Conservation (phyloP, 164 flowering plant genomes). For the grape (Vitis vinifera) region DNA sequence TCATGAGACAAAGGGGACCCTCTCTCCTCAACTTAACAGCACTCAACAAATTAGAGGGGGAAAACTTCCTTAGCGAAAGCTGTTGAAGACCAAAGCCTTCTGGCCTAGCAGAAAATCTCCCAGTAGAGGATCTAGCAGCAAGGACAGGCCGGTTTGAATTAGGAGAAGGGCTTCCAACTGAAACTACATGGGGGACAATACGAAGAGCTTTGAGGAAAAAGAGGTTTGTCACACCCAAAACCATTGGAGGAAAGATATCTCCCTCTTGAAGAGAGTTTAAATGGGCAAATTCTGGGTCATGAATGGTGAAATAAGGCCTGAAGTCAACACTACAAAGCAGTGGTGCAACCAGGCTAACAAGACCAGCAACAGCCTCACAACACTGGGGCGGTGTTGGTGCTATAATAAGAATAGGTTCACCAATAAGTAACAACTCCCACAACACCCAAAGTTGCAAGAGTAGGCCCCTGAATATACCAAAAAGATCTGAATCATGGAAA, state of each 20-base stretch:
- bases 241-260: constrained; percentile 75
- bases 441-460: constrained; percentile 88
- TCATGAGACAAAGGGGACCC: constrained; percentile 96
- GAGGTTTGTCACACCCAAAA: constrained; percentile 95
- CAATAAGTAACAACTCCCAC: constrained; percentile 91
- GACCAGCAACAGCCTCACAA: constrained; percentile 94
- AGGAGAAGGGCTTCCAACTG: constrained; percentile 79
- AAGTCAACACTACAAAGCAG: constrained; percentile 83
- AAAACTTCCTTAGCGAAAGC: constrained; percentile 73
- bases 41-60: constrained; percentile 75
- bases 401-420: constrained; percentile 90
- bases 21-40: constrained; percentile 90
- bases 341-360: constrained; percentile 94
- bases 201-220: constrained; percentile 93
- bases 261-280: constrained; percentile 82
- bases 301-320: constrained; percentile 97
- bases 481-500: constrained; percentile 91
- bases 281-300: constrained; percentile 77
- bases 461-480: constrained; percentile 75
- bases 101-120: constrained; percentile 43
- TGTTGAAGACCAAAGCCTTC: constrained; percentile 69
- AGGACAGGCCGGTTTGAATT: constrained; percentile 52
- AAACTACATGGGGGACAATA: constrained; percentile 78
- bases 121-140: constrained; percentile 45
- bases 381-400: constrained; percentile 97